These are phyloP conservation scores for Lippia alba DNA, from an alignment of 305 asterid genomes.

Conservation along the genomic window DNA sequence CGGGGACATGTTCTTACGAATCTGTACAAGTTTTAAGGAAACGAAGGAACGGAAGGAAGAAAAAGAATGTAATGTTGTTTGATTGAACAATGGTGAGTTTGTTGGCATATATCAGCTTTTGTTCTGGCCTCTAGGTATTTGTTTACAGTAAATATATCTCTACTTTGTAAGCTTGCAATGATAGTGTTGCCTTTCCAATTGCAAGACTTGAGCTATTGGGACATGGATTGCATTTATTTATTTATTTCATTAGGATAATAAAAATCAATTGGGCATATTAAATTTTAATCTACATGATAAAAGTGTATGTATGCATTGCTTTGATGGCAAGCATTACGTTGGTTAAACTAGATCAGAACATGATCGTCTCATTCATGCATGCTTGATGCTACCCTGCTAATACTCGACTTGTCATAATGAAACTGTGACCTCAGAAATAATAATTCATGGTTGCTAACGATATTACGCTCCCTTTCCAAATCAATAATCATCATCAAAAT, in stretches of 20 bases:
- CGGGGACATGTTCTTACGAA: conserved; percentile 21
- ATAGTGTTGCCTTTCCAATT: conserved; percentile 29
- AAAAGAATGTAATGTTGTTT: conserved; percentile 28
- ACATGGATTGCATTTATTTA: conserved; percentile 29
- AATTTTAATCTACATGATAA: conserved; percentile 46
- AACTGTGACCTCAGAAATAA: too few species aligned
- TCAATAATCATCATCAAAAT: too few species aligned
- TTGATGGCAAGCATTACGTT: conserved; percentile 1
- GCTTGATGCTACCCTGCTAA: too few species aligned
- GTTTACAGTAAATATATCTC: too few species aligned
- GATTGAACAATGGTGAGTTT: conserved; percentile 5
- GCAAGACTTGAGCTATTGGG: conserved; percentile 36
- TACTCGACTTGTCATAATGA: neutral
- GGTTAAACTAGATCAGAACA: neutral
- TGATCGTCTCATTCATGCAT: neutral
- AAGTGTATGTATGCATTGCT: conserved; percentile 15
- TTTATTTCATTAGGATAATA: conserved; percentile 3
- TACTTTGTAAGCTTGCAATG: conserved; percentile 37
- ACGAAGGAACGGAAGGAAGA: neutral
- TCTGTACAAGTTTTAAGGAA: neutral
- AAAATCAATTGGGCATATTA: conserved; percentile 33
- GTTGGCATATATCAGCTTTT: conserved; percentile 8
- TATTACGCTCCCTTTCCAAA: too few species aligned
- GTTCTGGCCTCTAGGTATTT: too few species aligned
- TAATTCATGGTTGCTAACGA: too few species aligned